A percentile compares a stretch with the other conserved stretches of the same genome.
Evolutionary conservation across 2,329 filamentous ascomycete genomes (phyloP).

Genomic region (Coniochaeta prunicola): DNA sequence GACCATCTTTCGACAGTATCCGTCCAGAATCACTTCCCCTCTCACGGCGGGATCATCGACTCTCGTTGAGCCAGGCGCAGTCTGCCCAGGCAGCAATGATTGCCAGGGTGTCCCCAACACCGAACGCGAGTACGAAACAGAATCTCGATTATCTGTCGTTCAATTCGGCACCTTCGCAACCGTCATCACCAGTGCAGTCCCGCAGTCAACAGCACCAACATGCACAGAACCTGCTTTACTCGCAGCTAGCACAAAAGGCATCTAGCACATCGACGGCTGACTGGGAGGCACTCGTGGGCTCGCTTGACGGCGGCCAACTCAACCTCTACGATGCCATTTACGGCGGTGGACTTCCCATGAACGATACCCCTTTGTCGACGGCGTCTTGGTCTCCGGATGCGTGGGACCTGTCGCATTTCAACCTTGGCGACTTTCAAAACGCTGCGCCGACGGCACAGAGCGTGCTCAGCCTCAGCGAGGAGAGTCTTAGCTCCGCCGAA

Average conservation of each 20-base stretch:
- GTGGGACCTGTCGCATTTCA: slow-evolving; percentile 47
- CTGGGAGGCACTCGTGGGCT: slow-evolving; percentile 76
- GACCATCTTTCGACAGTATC: slow-evolving; percentile 40
- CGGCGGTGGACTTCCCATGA: slow-evolving; percentile 49
- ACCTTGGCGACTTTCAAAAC: slow-evolving; percentile 38
- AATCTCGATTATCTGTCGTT: slow-evolving; percentile 56
- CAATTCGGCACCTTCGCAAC: slow-evolving; percentile 31
- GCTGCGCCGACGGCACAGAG: slow-evolving; percentile 39
- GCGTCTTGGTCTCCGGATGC: slow-evolving; percentile 48
- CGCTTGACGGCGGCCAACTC: slow-evolving; percentile 69
- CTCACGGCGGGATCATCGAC: slow-evolving; percentile 38
- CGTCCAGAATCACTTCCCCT: slow-evolving; percentile 26
- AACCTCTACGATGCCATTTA: slow-evolving; percentile 85
- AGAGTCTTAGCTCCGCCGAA: slow-evolving; percentile 49
- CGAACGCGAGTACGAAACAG: slow-evolving; percentile 24
- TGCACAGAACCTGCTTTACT: slow-evolving; percentile 22
- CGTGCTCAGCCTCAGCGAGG: slow-evolving; percentile 49
- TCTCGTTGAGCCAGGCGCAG: slow-evolving; percentile 36
- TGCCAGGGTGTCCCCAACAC: slow-evolving; percentile 26
- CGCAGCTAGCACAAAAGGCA: slow-evolving; percentile 29
- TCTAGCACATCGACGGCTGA: slow-evolving; percentile 54
- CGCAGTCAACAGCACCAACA: slow-evolving; percentile 30
- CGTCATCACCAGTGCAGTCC: slow-evolving; percentile 38
- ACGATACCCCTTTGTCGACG: slow-evolving; percentile 35
- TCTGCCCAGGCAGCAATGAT: slow-evolving; percentile 22